These are phyloP conservation scores for Starmerella bacillaris DNA, from an alignment of 805 yeast species.

Conservation along the genomic window DNA sequence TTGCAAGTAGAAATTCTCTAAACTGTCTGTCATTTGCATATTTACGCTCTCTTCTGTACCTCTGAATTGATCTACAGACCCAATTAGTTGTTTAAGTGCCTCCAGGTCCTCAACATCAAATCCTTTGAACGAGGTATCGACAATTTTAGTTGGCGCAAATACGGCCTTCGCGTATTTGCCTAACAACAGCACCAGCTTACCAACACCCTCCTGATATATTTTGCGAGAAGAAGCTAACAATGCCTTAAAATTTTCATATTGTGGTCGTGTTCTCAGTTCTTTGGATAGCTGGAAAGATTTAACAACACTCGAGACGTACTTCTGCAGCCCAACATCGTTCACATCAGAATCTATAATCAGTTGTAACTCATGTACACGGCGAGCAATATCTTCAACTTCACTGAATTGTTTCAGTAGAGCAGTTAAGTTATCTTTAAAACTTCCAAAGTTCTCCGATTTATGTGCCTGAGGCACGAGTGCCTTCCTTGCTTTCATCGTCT, in stretches of 20 bases:
- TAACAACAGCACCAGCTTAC: slow-evolving; percentile 5
- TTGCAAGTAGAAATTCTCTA: slow-evolving; percentile 11
- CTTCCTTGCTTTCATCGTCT: slow-evolving; percentile 38
- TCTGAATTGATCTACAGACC: slow-evolving; percentile 3
- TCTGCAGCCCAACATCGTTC: slow-evolving; percentile 11
- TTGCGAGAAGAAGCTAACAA: slow-evolving; percentile 10
- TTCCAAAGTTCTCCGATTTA: slow-evolving; percentile 34
- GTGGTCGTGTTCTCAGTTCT: slow-evolving; percentile 12
- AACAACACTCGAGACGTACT: slow-evolving; percentile 5
- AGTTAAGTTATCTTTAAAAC: slow-evolving; percentile 14
- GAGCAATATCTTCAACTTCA: slow-evolving; percentile 27
- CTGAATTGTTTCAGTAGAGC: slow-evolving; percentile 18
- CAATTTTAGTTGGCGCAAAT: slow-evolving; percentile 30
- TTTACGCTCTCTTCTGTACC: slow-evolving; percentile 15
- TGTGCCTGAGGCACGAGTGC: slow-evolving; percentile 56
- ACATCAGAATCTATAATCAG: slow-evolving; percentile 12
- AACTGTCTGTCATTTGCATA: slow-evolving; percentile 12
- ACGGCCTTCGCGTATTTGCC: slow-evolving; percentile 27
- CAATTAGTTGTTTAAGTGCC: slow-evolving; percentile 7
- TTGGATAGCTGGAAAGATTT: slow-evolving; percentile 2
- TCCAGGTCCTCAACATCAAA: slow-evolving; percentile 21
- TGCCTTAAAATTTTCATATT: slow-evolving; percentile 14
- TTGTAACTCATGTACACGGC: slow-evolving; percentile 16
- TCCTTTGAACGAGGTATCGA: slow-evolving; percentile 2
- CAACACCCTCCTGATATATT: slow-evolving; percentile 6